A percentile compares a stretch with the other conserved stretches of the same genome.
phyloP scores from a whole-genome alignment of 176 grass and related monocot genomes.

The Echinochloa phyllopogon region DNA sequence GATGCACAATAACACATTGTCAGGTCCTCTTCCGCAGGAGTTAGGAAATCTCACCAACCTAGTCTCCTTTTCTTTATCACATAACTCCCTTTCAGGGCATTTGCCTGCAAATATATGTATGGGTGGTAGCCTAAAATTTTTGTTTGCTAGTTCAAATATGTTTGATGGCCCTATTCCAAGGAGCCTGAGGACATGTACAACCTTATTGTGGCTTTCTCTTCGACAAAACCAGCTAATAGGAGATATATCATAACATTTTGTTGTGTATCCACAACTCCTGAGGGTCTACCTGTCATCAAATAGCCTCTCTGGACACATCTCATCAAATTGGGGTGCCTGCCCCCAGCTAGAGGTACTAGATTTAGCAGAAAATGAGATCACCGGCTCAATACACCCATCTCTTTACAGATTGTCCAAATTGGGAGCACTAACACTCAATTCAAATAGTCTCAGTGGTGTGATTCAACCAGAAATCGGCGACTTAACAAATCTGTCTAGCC shows the following conservation, averaged over 20 bases:
- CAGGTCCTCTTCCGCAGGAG: background rate
- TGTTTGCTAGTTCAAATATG: background rate
- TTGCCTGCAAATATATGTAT: background rate
- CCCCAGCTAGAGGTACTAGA: background rate
- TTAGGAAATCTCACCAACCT: constrained; percentile 11
- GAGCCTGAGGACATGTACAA: constrained; percentile 32
- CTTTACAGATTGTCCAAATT: too few species aligned
- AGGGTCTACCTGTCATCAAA: background rate
- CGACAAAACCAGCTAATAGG: background rate
- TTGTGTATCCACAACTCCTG: constrained; percentile 2
- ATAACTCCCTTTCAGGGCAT: constrained; percentile 25
- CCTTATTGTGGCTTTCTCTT: background rate
- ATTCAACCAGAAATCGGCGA: too few species aligned
- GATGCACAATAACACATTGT: background rate
- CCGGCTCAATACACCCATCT: too few species aligned
- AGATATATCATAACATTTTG: constrained; percentile 39
- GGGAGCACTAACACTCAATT: too few species aligned
- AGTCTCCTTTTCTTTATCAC: background rate
- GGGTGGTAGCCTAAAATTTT: background rate
- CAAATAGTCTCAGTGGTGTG: too few species aligned
- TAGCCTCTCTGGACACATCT: background rate
- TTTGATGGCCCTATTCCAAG: constrained; percentile 7
- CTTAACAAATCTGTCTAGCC: too few species aligned
- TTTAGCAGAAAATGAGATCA: too few species aligned
- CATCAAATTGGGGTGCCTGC: background rate